phyloP scores from a whole-genome alignment of 257 asterid genomes.

The Scutellaria minor region DNA sequence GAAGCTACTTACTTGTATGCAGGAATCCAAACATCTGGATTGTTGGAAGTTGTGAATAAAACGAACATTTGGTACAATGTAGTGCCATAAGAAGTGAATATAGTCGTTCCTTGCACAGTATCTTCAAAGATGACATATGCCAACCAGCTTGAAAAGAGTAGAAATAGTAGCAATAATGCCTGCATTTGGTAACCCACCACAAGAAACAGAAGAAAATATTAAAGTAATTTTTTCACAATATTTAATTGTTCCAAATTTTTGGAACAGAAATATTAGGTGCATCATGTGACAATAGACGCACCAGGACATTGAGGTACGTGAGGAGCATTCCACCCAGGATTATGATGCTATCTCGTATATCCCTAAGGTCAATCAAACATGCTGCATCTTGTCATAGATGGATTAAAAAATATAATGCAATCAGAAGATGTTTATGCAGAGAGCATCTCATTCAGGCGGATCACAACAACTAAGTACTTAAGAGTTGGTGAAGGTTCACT shows the following conservation, averaged over 20 bases:
- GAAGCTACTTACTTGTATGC: conserved; percentile 83
- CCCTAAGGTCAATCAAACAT: conserved; percentile 56
- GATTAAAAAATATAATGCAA: conserved; percentile 23
- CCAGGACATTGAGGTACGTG: conserved; percentile 94
- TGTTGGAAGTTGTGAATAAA: conserved; percentile 95
- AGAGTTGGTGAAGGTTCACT: neutral
- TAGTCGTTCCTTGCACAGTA: conserved; percentile 78
- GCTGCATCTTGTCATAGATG: conserved; percentile 24
- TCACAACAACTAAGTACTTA: conserved; percentile 7
- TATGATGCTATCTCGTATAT: conserved; percentile 71
- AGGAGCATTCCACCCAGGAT: conserved; percentile 86
- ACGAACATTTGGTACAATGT: conserved; percentile 91
- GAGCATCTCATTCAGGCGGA: conserved; percentile 28
- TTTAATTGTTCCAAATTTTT: neutral
- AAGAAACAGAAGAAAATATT: conserved; percentile 24
- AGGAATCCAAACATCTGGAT: conserved; percentile 99
- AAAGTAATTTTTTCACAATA: neutral
- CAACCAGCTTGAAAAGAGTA: conserved; percentile 93
- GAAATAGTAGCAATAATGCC: conserved; percentile 86
- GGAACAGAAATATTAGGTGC: conserved; percentile 8
- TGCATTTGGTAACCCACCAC: conserved; percentile 47
- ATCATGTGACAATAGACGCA: conserved; percentile 42
- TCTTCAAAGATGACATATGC: conserved; percentile 96
- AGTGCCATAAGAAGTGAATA: conserved; percentile 71
- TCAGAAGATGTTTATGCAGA: conserved; percentile 15